These are phyloP conservation scores for Lophium mytilinum DNA, from an alignment of 495 filamentous ascomycete genomes.

Conservation along the genomic window DNA sequence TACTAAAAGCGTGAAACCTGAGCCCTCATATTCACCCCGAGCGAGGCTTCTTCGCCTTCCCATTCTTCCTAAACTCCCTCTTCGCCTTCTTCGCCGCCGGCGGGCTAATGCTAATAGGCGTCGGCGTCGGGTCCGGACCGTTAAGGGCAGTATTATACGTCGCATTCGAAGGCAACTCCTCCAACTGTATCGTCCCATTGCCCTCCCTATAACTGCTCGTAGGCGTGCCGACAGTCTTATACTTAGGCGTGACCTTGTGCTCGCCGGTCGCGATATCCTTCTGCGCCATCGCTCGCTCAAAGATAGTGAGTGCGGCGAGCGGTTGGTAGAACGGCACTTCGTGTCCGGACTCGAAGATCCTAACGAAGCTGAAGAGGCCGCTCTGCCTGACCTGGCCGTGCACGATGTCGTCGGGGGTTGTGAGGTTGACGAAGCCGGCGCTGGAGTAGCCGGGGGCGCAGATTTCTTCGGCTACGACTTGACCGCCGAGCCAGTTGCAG, in stretches of 20 bases:
- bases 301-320: conserved; percentile 49
- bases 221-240: conserved; percentile 42
- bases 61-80: conserved; percentile 1
- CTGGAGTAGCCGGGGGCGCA: conserved; percentile 38
- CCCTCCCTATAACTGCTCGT: conserved; percentile 51
- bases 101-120: not conserved
- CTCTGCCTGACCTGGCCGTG: conserved; percentile 61
- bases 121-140: conserved; percentile 23
- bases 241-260: conserved; percentile 27
- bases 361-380: conserved; percentile 59
- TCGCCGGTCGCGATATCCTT: conserved; percentile 55
- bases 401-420: conserved; percentile 45
- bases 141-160: conserved; percentile 51
- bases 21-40: no score
- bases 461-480: conserved; percentile 44
- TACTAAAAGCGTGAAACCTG: no score
- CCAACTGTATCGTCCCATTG: conserved; percentile 44
- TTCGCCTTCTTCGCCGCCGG: conserved; percentile 5
- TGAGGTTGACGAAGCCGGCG: conserved; percentile 49
- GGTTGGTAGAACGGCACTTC: conserved; percentile 65
- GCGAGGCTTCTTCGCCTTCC: not conserved
- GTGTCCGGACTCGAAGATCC: conserved; percentile 49
- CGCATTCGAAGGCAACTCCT: conserved; percentile 40
- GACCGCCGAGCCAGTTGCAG: conserved; percentile 51
- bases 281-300: conserved; percentile 49